These are phyloP conservation scores for Calonectria hongkongensis DNA, from an alignment of 2,329 filamentous ascomycete species.

Conservation along the genomic window DNA sequence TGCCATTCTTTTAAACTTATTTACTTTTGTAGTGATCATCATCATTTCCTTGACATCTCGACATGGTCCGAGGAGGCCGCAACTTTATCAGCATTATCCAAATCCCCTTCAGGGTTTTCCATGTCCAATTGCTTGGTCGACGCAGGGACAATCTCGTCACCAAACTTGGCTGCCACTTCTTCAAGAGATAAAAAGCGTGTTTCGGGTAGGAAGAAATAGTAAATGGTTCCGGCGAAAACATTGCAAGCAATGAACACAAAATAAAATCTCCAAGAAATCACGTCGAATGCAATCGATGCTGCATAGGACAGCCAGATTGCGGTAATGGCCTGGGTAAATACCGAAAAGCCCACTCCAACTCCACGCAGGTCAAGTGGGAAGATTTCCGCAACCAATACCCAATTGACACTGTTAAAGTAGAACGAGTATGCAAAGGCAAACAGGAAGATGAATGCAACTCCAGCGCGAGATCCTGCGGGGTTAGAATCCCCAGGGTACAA, in stretches of 20 bases:
- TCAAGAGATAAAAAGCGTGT: constrained; percentile 59
- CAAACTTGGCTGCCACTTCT: constrained; percentile 58
- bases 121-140: constrained; percentile 29
- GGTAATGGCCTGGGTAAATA: constrained; percentile 55
- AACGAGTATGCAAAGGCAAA: constrained; percentile 56
- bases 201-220: constrained; percentile 60
- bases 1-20: background rate
- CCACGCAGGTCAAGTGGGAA: constrained; percentile 55
- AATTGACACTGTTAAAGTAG: constrained; percentile 59
- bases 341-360: constrained; percentile 52
- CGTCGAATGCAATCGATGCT: constrained; percentile 54
- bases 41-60: constrained; percentile 9
- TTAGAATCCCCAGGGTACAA: constrained; percentile 44
- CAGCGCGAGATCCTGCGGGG: constrained; percentile 50
- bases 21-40: background rate
- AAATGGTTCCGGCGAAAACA: constrained; percentile 55
- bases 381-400: constrained; percentile 56
- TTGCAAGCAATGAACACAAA: constrained; percentile 59
- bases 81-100: constrained; percentile 17
- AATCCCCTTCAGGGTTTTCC: background rate
- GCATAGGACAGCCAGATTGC: constrained; percentile 57
- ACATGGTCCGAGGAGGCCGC: constrained; percentile 30
- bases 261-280: constrained; percentile 57
- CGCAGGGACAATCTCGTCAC: constrained; percentile 51
- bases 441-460: constrained; percentile 59